phyloP scores from a whole-genome alignment of 1,139 yeast species.

The Blastobotrys arbuscula region DNA sequence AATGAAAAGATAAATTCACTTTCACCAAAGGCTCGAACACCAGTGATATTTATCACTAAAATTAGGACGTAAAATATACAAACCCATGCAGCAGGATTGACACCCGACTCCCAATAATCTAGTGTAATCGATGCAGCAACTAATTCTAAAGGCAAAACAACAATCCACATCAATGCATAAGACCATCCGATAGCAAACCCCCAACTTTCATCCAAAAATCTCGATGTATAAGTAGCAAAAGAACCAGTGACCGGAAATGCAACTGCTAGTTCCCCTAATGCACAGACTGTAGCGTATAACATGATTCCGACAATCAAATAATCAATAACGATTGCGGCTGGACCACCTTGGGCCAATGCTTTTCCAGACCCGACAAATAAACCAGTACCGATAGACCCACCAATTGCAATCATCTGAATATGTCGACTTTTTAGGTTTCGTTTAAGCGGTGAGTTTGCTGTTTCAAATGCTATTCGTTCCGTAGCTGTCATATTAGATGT shows the following conservation, averaged over 20 bases:
- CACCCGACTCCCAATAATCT: conserved; percentile 54
- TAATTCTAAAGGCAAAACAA: conserved; percentile 66
- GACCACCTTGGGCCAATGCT: conserved; percentile 68
- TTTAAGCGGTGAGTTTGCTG: conserved; percentile 36
- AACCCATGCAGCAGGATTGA: conserved; percentile 60
- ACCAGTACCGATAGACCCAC: conserved; percentile 82
- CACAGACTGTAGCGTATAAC: conserved; percentile 67
- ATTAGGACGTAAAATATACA: conserved; percentile 58
- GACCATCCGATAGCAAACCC: conserved; percentile 78
- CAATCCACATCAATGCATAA: conserved; percentile 44
- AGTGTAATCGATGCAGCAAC: conserved; percentile 73
- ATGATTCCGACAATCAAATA: conserved; percentile 63
- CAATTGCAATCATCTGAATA: conserved; percentile 67
- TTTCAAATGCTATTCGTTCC: conserved; percentile 28
- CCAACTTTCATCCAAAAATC: conserved; percentile 69
- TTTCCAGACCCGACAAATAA: conserved; percentile 70
- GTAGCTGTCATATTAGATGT: conserved; percentile 24
- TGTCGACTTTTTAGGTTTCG: conserved; percentile 46
- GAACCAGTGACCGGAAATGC: conserved; percentile 72
- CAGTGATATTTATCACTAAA: conserved; percentile 54
- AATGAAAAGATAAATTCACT: conserved; percentile 58
- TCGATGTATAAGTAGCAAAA: conserved; percentile 62
- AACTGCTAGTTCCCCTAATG: conserved; percentile 82
- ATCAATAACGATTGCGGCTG: conserved; percentile 74
- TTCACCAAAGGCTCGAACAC: conserved; percentile 70